A percentile compares a stretch with the other conserved stretches of the same genome.
phyloP scores from a whole-genome alignment of 805 yeast species.

The Saccharomycopsis synnaedendra region DNA sequence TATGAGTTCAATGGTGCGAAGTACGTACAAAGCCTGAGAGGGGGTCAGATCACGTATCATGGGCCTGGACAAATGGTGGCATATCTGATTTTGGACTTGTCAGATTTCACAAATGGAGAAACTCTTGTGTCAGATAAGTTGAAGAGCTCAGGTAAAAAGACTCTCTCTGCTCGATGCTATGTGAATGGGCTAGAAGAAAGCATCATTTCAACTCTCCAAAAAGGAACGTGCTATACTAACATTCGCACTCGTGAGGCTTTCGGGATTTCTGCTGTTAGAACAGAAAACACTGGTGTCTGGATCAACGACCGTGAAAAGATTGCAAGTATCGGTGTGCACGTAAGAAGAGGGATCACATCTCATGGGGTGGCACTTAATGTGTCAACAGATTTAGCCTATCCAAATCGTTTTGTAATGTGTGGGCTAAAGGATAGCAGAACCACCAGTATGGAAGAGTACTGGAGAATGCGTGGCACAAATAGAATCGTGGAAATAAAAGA shows the following conservation, averaged over 20 bases:
- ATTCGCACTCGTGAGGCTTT: constrained; percentile 6
- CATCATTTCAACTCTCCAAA: constrained; percentile 34
- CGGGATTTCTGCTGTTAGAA: constrained; percentile 27
- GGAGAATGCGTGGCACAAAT: neutral
- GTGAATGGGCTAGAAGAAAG: constrained; percentile 53
- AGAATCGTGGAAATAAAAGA: constrained; percentile 21
- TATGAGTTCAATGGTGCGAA: constrained; percentile 34
- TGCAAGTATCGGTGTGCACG: constrained; percentile 83
- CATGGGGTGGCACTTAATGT: constrained; percentile 87
- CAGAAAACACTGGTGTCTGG: constrained; percentile 88
- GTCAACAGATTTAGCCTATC: constrained; percentile 55
- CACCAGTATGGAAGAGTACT: constrained; percentile 33
- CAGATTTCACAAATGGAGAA: constrained; percentile 33
- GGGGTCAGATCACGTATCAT: constrained; percentile 95
- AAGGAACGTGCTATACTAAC: constrained; percentile 3
- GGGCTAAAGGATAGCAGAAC: constrained; percentile 61
- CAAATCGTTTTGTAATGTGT: constrained; percentile 72
- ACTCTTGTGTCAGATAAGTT: neutral
- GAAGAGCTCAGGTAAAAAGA: constrained; percentile 24
- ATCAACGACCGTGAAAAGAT: constrained; percentile 47
- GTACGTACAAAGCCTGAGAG: constrained; percentile 73
- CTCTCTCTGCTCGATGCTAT: constrained; percentile 49
- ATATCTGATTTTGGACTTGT: constrained; percentile 67
- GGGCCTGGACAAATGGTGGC: constrained; percentile 92
- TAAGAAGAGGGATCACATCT: constrained; percentile 72